Conservation (phyloP, 2,329 filamentous ascomycete species). For the Scorias spongiosa region DNA sequence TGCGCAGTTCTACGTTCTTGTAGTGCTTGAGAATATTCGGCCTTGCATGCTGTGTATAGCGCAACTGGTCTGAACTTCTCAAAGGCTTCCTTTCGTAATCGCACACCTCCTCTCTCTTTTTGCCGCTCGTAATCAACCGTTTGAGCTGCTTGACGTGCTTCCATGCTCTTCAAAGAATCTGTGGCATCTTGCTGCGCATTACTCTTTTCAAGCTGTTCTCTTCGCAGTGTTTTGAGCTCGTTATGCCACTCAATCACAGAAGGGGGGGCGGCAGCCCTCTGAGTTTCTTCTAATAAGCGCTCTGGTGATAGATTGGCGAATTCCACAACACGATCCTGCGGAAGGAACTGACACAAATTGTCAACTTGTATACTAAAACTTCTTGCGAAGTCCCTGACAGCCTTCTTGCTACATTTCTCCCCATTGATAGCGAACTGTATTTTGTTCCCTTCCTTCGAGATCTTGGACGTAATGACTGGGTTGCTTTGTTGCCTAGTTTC, state of each 20-base stretch:
- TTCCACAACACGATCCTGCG: conserved; percentile 88
- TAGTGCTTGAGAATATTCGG: conserved; percentile 38
- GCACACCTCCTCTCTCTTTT: conserved; percentile 55
- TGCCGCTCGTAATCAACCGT: conserved; percentile 72
- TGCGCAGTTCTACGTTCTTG: conserved; percentile 38
- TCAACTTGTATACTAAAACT: conserved; percentile 84
- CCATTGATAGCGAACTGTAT: conserved; percentile 67
- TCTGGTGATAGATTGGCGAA: conserved; percentile 75
- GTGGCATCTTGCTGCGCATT: conserved; percentile 40
- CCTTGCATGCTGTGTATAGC: conserved; percentile 43
- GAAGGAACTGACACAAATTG: conserved; percentile 92
- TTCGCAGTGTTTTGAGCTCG: conserved; percentile 54
- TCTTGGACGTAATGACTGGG: conserved; percentile 57
- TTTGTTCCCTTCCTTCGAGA: conserved; percentile 69
- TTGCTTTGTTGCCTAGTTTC: conserved; percentile 44
- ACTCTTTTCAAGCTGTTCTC: conserved; percentile 44
- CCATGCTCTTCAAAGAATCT: conserved; percentile 50
- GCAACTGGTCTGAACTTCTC: conserved; percentile 51
- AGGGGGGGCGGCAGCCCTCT: conserved; percentile 70
- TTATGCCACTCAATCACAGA: conserved; percentile 70
- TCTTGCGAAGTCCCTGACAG: conserved; percentile 51
- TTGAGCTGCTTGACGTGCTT: conserved; percentile 58
- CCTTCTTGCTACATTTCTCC: conserved; percentile 42
- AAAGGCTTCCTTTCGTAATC: conserved; percentile 49
- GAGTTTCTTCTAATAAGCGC: conserved; percentile 69